Base-by-base conservation (phyloP, 768 basidiomycete genomes). In the Boletellus ananiceps region DNA sequence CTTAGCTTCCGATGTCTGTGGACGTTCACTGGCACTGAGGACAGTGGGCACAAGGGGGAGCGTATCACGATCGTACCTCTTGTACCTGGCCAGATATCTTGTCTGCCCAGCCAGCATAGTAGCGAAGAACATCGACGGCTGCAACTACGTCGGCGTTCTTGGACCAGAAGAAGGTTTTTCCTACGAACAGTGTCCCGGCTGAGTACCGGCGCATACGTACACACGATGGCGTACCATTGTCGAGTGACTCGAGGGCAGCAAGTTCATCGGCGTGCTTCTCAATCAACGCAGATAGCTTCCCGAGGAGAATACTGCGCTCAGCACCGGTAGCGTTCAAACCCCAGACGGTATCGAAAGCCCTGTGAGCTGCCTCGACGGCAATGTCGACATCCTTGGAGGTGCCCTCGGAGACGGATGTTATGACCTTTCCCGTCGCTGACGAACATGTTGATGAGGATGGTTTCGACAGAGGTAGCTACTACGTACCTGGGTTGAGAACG, bases 91-190 rank as follows among this genome's bases (percentile, higher is more conserved):
- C 89, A 5, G 76, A 72, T 46, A 86, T 69, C 71, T 94, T 95
- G 72, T 93, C 93, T 18, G 91, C 88, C 83, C 88, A 89, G 15
- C 93, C 93, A 36, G 83, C 88, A 59, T 86, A 97, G 71, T 94
- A 95, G 31, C 80, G 74, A 56, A 92, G 65, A 27, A 72, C 46
- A 5, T 58, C 50, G n/a, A 62, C 51, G 5, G 59, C 32, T 7
- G 2, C 66, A 0, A 60, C 57, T 2, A 87, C 62, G 55, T 88
- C 88, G 0, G 58, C 66, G 15, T 59, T 66, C 50, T 71, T 78
- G 12, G 82, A 74, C 63, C 67, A 72, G 9, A 45, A 31, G 60
- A 73, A 83, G 2, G 78, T 74, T 68, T 85, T 84, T 38, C 83
- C 80, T 78, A 34, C 7, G 29, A n/a, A 32, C 18, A 45, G 1